phyloP scores from a whole-genome alignment of 352 stramenopile genomes.

The Globisporangium splendens region DNA sequence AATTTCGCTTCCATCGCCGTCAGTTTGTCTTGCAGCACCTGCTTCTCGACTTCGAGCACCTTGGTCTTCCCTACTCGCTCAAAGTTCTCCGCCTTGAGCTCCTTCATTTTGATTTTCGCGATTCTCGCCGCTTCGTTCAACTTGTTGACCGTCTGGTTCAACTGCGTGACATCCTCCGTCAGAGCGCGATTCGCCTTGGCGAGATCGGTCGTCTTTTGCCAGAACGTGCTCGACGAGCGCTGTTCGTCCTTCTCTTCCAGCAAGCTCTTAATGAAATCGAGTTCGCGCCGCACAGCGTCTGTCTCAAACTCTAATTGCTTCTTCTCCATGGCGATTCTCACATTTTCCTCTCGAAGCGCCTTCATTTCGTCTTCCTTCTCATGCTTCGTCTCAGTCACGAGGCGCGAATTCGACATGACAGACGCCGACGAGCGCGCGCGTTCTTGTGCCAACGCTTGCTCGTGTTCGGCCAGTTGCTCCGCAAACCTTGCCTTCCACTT shows the following conservation, averaged over 20 bases:
- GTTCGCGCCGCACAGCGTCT: slow-evolving; percentile 53
- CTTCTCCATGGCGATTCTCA: slow-evolving; percentile 49
- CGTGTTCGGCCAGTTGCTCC: slow-evolving; percentile 61
- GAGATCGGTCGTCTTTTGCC: slow-evolving; percentile 85
- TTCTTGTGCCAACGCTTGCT: slow-evolving; percentile 61
- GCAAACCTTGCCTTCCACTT: slow-evolving; percentile 79
- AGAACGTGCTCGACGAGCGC: slow-evolving; percentile 70
- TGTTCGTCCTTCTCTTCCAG: slow-evolving; percentile 76
- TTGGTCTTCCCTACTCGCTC: slow-evolving; percentile 53
- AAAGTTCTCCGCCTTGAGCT: slow-evolving; percentile 51
- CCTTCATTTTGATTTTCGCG: slow-evolving; percentile 45
- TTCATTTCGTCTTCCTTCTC: slow-evolving; percentile 78
- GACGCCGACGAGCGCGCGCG: slow-evolving; percentile 61
- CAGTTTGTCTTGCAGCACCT: slow-evolving; percentile 66
- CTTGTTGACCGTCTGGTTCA: slow-evolving; percentile 59
- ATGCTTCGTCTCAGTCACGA: slow-evolving; percentile 73
- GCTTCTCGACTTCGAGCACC: slow-evolving; percentile 72
- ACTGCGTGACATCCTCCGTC: slow-evolving; percentile 63
- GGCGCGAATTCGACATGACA: slow-evolving; percentile 55
- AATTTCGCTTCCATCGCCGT: slow-evolving; percentile 65
- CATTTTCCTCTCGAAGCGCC: slow-evolving; percentile 60
- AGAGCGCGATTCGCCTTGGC: slow-evolving; percentile 75
- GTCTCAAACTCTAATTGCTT: slow-evolving; percentile 75
- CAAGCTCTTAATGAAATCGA: slow-evolving; percentile 70
- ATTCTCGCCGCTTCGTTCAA: slow-evolving; percentile 67